These are phyloP conservation scores for Teunomyces aglyptinius DNA, from an alignment of 805 yeast genomes.

Conservation along the genomic window DNA sequence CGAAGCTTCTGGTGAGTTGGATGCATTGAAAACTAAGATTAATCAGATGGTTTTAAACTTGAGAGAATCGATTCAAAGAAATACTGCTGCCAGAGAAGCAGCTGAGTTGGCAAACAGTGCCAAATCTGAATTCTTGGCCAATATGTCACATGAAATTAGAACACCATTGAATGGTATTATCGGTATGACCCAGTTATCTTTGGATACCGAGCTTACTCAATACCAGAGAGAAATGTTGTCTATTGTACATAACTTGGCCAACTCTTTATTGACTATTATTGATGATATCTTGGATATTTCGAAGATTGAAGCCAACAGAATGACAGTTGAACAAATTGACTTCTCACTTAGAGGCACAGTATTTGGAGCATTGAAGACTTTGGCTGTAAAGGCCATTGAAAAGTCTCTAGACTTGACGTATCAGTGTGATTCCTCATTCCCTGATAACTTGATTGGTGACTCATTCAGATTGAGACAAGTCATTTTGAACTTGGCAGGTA, in stretches of 20 bases:
- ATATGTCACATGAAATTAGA: slow-evolving; percentile 80
- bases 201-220: slow-evolving; percentile 86
- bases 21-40: slow-evolving; percentile 59
- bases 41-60: slow-evolving; percentile 67
- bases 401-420: slow-evolving; percentile 77
- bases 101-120: slow-evolving; percentile 89
- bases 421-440: slow-evolving; percentile 82
- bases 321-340: slow-evolving; percentile 89
- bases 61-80: slow-evolving; percentile 86
- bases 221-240: slow-evolving; percentile 90
- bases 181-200: slow-evolving; percentile 87
- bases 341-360: slow-evolving; percentile 84
- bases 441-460: slow-evolving; percentile 84
- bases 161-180: slow-evolving; percentile 93
- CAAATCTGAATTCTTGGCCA: slow-evolving; percentile 86
- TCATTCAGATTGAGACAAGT: slow-evolving; percentile 87
- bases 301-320: slow-evolving; percentile 88
- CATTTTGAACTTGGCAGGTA: slow-evolving; percentile 81
- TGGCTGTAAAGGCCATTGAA: slow-evolving; percentile 87
- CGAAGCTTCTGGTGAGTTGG: slow-evolving; percentile 92
- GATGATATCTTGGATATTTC: slow-evolving; percentile 91
- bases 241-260: slow-evolving; percentile 84
- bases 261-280: slow-evolving; percentile 78
- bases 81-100: slow-evolving; percentile 91
- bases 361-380: slow-evolving; percentile 84